A percentile compares a stretch with the other conserved stretches of the same genome.
Conservation (phyloP, 352 stramenopile species). For the Sclerospora graminicola region DNA sequence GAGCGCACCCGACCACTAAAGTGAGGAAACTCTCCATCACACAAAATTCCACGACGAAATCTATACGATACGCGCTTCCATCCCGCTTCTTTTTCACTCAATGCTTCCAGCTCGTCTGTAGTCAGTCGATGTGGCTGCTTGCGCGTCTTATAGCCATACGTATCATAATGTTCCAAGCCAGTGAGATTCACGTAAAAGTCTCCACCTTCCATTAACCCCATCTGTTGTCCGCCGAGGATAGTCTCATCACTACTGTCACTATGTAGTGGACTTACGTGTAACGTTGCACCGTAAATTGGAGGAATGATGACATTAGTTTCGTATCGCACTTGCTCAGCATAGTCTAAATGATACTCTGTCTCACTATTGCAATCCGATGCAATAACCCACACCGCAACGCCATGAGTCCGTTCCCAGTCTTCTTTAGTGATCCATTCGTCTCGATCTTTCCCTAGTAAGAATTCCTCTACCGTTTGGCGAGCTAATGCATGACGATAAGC, state of each 20-base stretch:
- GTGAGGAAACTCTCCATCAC: constrained; percentile 59
- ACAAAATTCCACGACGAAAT: constrained; percentile 56
- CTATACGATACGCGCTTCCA: constrained; percentile 40
- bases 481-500: constrained; percentile 36
- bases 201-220: constrained; percentile 30
- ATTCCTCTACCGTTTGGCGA: constrained; percentile 35
- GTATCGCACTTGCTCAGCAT: constrained; percentile 58
- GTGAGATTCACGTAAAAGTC: constrained; percentile 47
- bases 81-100: constrained; percentile 17
- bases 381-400: constrained; percentile 61
- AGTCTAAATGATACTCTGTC: constrained; percentile 66
- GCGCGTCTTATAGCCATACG: constrained; percentile 60
- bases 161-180: constrained; percentile 43
- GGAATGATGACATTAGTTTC: constrained; percentile 65
- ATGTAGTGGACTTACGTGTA: constrained; percentile 55
- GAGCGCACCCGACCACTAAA: constrained; percentile 48
- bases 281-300: constrained; percentile 60
- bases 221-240: constrained; percentile 1
- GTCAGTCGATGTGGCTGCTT: constrained; percentile 24
- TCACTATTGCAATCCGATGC: constrained; percentile 48
- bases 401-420: constrained; percentile 33
- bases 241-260: constrained; percentile 1
- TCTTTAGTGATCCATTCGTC: constrained; percentile 14
- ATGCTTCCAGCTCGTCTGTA: constrained; percentile 36
- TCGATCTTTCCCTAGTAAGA: constrained; percentile 23